phyloP scores from a whole-genome alignment of 1,139 yeast genomes.

The Hyphopichia khmerensis region DNA sequence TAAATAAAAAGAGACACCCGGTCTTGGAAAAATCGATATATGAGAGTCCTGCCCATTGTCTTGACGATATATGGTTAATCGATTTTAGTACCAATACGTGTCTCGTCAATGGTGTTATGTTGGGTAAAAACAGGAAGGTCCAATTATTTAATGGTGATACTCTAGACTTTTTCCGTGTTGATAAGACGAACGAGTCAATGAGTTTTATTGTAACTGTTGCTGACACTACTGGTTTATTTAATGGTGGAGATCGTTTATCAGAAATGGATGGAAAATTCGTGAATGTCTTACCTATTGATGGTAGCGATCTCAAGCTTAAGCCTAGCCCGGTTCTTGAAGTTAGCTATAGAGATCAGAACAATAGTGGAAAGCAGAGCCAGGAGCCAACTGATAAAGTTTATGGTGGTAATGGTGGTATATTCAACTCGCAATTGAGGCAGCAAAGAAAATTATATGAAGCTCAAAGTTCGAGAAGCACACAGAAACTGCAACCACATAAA shows the following conservation, averaged over 20 bases:
- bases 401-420: conserved; percentile 27
- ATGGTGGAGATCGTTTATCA: conserved; percentile 26
- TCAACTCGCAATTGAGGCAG: conserved; percentile 24
- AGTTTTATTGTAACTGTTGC: conserved; percentile 51
- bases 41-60: conserved; percentile 66
- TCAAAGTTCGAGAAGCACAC: conserved; percentile 11
- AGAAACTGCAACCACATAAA: conserved; percentile 17
- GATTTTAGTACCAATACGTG: conserved; percentile 84
- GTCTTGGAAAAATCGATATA: conserved; percentile 48
- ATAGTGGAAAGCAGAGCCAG: background rate
- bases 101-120: conserved; percentile 55
- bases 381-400: background rate
- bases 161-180: conserved; percentile 65
- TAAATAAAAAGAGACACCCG: conserved; percentile 61
- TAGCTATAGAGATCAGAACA: background rate
- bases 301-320: conserved; percentile 26
- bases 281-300: conserved; percentile 25
- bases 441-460: conserved; percentile 23
- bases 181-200: conserved; percentile 46
- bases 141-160: conserved; percentile 64
- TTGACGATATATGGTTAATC: conserved; percentile 77
- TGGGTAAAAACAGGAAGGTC: conserved; percentile 64
- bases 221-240: conserved; percentile 61
- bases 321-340: conserved; percentile 25
- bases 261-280: conserved; percentile 16